Base-by-base conservation (phyloP, 805 yeast genomes). In the Kodamaea nitidulidarum region DNA sequence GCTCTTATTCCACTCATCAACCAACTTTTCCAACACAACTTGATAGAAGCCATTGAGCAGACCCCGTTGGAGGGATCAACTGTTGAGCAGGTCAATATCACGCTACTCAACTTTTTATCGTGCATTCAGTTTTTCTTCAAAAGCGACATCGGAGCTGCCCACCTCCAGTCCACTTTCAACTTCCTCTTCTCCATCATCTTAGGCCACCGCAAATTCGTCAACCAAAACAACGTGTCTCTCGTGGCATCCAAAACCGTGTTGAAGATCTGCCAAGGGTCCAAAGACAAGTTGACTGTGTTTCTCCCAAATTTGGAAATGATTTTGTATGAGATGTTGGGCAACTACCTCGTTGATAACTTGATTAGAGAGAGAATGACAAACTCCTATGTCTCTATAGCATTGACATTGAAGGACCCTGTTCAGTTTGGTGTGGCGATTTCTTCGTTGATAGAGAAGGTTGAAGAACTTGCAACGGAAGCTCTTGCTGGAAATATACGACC, bases 341-440 rank as follows among this genome's bases (percentile, higher is more conserved):
- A 69, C 37, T 41, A 54, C 0, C 42, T 52, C 0, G 57, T 73
- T 10, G 76, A 70, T 39, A 46, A 70, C 16, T 55, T 74, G 34
- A 74, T 78, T 4, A 60, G 85, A 45, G 80, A 80, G 50, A 65
- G 85, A 42, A 65, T 84, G 56, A 67, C 76, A 27, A 75, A 78
- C 44, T 72, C 90, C 0, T 75, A 78, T 51, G 73, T 83, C 4
- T 80, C 81, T 12, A 76, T 84, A 32, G 66, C 81, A 20, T 82
- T 79, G 50, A 67, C 78, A 16, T 57, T 73, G 18, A 64, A 67
- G 18, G 67, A 75, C 33, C 80, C 84, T 2, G 27, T 17, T 1
- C 41, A 50, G 21, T 51, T 61, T 26, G 62, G 61, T 7, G 44
- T 50, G 11, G 45, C 54, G 1, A 34, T 62, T 3, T 41, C 26